These are phyloP conservation scores for Suhomyces xylopsoci DNA, from an alignment of 805 yeast genomes.

Conservation along the genomic window DNA sequence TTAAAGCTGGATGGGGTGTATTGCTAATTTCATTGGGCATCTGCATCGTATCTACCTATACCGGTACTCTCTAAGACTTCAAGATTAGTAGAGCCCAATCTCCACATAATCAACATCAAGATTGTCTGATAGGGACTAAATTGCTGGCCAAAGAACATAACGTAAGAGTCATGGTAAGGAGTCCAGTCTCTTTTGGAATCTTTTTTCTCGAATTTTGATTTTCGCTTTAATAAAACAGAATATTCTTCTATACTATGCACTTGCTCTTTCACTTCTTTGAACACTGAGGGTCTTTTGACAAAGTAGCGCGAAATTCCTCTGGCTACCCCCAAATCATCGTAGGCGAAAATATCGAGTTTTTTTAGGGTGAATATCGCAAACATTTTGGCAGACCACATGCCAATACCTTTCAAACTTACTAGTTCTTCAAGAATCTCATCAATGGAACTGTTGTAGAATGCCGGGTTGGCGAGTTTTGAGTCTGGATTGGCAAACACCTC, in stretches of 20 bases:
- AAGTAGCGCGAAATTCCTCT: conserved; percentile 73
- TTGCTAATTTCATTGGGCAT: not conserved
- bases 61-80: conserved; percentile 33
- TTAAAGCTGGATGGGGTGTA: not conserved
- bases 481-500: conserved; percentile 46
- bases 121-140: conserved; percentile 67
- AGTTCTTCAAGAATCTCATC: conserved; percentile 49
- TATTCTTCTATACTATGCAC: conserved; percentile 33
- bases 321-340: conserved; percentile 81
- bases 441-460: conserved; percentile 39
- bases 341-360: conserved; percentile 67
- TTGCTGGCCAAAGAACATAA: conserved; percentile 51
- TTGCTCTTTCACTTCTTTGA: conserved; percentile 40
- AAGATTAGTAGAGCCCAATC: conserved; percentile 56
- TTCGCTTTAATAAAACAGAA: conserved; percentile 34
- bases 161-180: conserved; percentile 59
- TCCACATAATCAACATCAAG: conserved; percentile 73
- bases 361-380: conserved; percentile 68
- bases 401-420: conserved; percentile 64
- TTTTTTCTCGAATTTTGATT: conserved; percentile 30
- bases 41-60: not conserved
- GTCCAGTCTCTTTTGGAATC: conserved; percentile 58
- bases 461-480: conserved; percentile 27
- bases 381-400: conserved; percentile 89
- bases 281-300: conserved; percentile 48